Evolutionary conservation across 805 yeast species (phyloP), one percentile per base, ranked within the genome.

Genomic region (Ogataea populi-albae): DNA sequence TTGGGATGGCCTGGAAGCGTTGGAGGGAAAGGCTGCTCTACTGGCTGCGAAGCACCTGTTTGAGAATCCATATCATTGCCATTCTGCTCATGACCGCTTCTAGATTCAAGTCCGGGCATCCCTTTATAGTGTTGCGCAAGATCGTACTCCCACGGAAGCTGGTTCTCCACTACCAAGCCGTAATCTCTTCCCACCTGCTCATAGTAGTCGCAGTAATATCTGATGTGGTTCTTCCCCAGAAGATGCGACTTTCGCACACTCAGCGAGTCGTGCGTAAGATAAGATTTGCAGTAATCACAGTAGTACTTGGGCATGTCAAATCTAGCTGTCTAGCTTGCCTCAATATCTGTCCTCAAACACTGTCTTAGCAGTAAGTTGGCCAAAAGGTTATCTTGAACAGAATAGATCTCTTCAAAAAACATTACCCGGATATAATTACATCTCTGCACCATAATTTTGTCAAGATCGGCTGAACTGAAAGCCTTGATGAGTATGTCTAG

Each of bases 201-300:
- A 54, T 84, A 87, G 64, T 85, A 86, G 38, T 81, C 83, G 40
- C 87, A 78, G 33, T 82, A 84, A 35, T 73, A 68, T 41, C 74
- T 71, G 27, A 84, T 66, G 59, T 87, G 96, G 57, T 84, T 81
- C 49, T 75, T 77, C 7, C 96, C 96, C 25, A 72, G 65, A 26
- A 84, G 58, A 59, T 87, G 96, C 26, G 87, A 79, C 52, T 82
- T 81, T 16, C 95, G 64, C 36, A 87, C 96, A 62, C 93, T 82
- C 49, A 77, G 66, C n/a, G 93, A 82, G 59, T 86, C 95, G 56
- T 87, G 96, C 1, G 96, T 87, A 39, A 88, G 64, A 50, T 82
- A 81, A 14, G 87, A 77, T 53, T 78, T 78, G 57, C 96, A 87
- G 56, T 86, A 87, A 48, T 83, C 93, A 60, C 96, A 87, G 62